Evolutionary conservation across 2,329 filamentous ascomycete genomes (phyloP), one percentile per base, ranked within the genome.

Genomic region (Colletotrichum gigasporum): DNA sequence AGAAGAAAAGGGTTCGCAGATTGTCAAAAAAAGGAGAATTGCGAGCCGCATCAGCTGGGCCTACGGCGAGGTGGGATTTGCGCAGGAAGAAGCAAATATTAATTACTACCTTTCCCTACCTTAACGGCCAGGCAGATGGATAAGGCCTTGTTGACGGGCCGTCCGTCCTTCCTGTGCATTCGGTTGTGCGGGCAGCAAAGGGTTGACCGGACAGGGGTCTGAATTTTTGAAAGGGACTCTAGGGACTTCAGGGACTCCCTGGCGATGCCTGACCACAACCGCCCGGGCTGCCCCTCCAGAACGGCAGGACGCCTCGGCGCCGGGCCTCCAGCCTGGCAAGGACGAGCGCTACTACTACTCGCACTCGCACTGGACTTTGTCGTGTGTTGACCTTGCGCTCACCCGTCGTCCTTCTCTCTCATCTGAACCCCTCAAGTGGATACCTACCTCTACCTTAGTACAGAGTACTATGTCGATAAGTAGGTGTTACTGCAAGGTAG

Each of bases 121-220:
- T 44, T n/a, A n/a, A n/a, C n/a, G n/a, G n/a, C n/a, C n/a, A n/a
- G n/a, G n/a, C n/a, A n/a, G 32, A 20, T 39, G 16, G 35, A 14
- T 16, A 18, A 59, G 39, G 37, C 48, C 45, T 55, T 62, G 57
- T 65, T 62, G 62, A 64, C 48, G 35, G 61, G 14, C 62, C 28
- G 55, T 62, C 28, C 34, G 22, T 53, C 35, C 56, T 56, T 42
- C 48, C 26, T 52, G 55, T 63, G 32, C 28, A 39, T 63, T 60
- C 32, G 48, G 62, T 65, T 65, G 62, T 57, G 62, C 56, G 57
- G 62, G 56, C 62, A 65, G 62, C 62, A 51, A 57, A 65, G 48
- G 57, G 62, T 52, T 22, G n/a, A 62, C 34, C 47, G 62, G 55
- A 42, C 30, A 65, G 45, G 62, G 62, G 56, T 62, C 62, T 54